A percentile compares a stretch with the other conserved stretches of the same genome.
These are phyloP conservation scores for Insectozyma bohioensis DNA, from an alignment of 1,139 yeast species.

Conservation along the genomic window DNA sequence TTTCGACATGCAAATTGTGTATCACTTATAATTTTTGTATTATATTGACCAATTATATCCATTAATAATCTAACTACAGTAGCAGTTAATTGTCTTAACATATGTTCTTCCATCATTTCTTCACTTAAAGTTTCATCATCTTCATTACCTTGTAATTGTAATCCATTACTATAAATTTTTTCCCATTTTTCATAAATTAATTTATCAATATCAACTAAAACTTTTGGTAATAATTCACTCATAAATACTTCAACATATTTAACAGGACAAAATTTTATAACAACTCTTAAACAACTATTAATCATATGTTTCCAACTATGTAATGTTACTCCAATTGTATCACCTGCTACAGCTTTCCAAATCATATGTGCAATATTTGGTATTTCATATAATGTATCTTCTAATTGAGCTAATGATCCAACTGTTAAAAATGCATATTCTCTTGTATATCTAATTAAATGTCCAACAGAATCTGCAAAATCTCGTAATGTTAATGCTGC, in stretches of 20 bases:
- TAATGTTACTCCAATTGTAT: conserved; percentile 79
- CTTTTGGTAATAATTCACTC: conserved; percentile 74
- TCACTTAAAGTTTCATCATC: conserved; percentile 88
- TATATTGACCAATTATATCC: conserved; percentile 80
- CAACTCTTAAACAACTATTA: conserved; percentile 81
- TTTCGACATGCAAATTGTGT: conserved; percentile 66
- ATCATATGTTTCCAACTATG: conserved; percentile 98
- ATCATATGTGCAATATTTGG: conserved; percentile 75
- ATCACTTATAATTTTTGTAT: conserved; percentile 46
- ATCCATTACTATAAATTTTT: conserved; percentile 65
- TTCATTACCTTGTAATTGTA: conserved; percentile 65
- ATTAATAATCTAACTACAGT: conserved; percentile 87
- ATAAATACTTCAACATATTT: conserved; percentile 67
- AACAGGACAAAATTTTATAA: conserved; percentile 85
- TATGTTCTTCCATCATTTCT: conserved; percentile 97
- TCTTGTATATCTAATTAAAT: conserved; percentile 89
- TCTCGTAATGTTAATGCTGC: conserved; percentile 93
- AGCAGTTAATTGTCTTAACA: conserved; percentile 88
- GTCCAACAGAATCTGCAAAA: conserved; percentile 98
- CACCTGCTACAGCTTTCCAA: conserved; percentile 87
- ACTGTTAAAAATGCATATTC: conserved; percentile 92
- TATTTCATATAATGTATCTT: conserved; percentile 82
- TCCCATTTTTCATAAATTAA: conserved; percentile 76
- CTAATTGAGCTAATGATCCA: conserved; percentile 87
- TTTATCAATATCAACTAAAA: conserved; percentile 69